phyloP scores from a whole-genome alignment of 2,329 filamentous ascomycete species.

The Cladosporium sp. region DNA sequence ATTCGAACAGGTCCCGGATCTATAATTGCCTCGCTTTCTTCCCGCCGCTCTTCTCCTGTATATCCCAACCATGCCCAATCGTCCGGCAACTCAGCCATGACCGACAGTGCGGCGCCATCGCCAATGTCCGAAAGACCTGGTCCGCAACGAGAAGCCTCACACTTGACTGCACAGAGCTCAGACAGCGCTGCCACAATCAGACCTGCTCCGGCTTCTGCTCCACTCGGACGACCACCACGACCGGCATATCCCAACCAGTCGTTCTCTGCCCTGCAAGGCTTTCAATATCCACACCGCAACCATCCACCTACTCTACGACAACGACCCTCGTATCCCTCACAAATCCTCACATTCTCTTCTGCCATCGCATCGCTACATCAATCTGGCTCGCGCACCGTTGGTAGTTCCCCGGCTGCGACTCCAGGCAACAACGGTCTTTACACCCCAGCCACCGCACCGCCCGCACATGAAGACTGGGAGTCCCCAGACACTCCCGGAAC shows the following conservation, averaged over 20 bases:
- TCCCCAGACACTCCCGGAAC: slow-evolving; percentile 40
- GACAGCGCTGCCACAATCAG: slow-evolving; percentile 35
- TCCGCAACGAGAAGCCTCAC: slow-evolving; percentile 44
- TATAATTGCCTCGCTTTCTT: background rate
- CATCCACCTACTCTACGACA: slow-evolving; percentile 41
- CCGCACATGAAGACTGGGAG: slow-evolving; percentile 33
- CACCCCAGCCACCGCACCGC: slow-evolving; percentile 34
- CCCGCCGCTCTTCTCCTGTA: slow-evolving; percentile 6
- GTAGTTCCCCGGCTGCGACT: slow-evolving; percentile 49
- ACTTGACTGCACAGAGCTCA: slow-evolving; percentile 43
- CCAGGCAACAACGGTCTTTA: slow-evolving; percentile 45
- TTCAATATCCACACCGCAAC: slow-evolving; percentile 42
- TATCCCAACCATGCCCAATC: slow-evolving; percentile 1
- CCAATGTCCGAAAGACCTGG: slow-evolving; percentile 28
- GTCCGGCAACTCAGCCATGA: background rate
- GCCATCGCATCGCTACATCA: slow-evolving; percentile 44
- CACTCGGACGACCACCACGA: slow-evolving; percentile 30
- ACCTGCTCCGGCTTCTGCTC: slow-evolving; percentile 29
- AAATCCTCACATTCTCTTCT: slow-evolving; percentile 43
- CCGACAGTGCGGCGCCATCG: background rate
- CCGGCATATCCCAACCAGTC: slow-evolving; percentile 52
- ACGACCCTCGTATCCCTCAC: slow-evolving; percentile 44
- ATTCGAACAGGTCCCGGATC: background rate
- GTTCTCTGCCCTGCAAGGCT: slow-evolving; percentile 50
- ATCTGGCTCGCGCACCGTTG: slow-evolving; percentile 43